Percentiles rank a stretch among this genome's conserved stretches.
These are phyloP conservation scores for Scheffersomyces stambukii DNA, from an alignment of 1,139 yeast species.

Conservation along the genomic window DNA sequence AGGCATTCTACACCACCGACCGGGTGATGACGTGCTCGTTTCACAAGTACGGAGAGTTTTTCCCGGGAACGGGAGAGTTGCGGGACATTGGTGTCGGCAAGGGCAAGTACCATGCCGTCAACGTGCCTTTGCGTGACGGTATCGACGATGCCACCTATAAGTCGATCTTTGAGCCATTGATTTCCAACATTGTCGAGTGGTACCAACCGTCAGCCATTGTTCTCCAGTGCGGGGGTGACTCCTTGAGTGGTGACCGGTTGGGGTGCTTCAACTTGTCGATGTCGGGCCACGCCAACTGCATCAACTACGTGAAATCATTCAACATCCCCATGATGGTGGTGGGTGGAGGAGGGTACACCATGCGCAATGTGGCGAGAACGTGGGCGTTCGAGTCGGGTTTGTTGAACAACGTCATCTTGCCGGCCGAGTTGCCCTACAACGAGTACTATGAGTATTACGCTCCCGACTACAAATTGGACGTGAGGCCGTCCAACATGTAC, in stretches of 20 bases:
- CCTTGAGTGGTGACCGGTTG: constrained; percentile 83
- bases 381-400: constrained; percentile 96
- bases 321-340: constrained; percentile 86
- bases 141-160: constrained; percentile 87
- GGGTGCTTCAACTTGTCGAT: constrained; percentile 92
- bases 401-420: constrained; percentile 72
- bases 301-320: constrained; percentile 80
- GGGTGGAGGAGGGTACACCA: constrained; percentile 98
- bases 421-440: constrained; percentile 85
- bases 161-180: constrained; percentile 83
- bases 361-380: constrained; percentile 92
- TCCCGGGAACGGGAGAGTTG: constrained; percentile 94
- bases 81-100: constrained; percentile 87
- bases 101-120: constrained; percentile 83
- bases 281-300: constrained; percentile 95
- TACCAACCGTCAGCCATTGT: constrained; percentile 92
- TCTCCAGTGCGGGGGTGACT: constrained; percentile 91
- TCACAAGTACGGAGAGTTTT: constrained; percentile 94
- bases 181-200: constrained; percentile 82
- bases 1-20: constrained; percentile 94
- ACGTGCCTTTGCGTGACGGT: constrained; percentile 89
- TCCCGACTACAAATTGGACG: constrained; percentile 91
- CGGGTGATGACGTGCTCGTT: constrained; percentile 97
- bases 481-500: constrained; percentile 93
- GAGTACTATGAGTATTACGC: constrained; percentile 97